Conservation (phyloP, 2,329 filamentous ascomycete species). For the Chrysoporthe austroafricana region DNA sequence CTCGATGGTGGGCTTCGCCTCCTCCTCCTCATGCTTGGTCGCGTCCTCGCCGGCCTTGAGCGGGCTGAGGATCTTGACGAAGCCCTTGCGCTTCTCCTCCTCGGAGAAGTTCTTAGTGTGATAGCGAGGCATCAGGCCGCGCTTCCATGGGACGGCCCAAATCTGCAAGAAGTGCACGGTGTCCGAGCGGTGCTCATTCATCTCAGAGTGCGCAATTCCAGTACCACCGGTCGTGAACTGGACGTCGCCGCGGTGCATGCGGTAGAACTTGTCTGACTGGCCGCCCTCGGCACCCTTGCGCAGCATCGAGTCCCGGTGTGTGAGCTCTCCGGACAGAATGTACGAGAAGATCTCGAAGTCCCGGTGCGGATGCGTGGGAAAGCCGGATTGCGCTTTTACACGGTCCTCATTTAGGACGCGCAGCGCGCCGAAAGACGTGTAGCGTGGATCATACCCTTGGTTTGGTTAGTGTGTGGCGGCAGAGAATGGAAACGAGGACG, state of each 20-base stretch:
- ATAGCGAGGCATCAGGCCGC: constrained; percentile 73
- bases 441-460: constrained; percentile 62
- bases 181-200: constrained; percentile 73
- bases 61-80: constrained; percentile 77
- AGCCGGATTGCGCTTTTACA: constrained; percentile 73
- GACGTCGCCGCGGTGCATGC: constrained; percentile 78
- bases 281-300: constrained; percentile 66
- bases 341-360: constrained; percentile 92
- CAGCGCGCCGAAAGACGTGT: constrained; percentile 73
- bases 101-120: constrained; percentile 76
- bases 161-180: constrained; percentile 88
- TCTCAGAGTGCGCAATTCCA: constrained; percentile 79
- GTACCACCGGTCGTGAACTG: constrained; percentile 91
- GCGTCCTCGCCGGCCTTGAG: constrained; percentile 69
- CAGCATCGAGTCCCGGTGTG: constrained; percentile 85
- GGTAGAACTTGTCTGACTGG: constrained; percentile 66
- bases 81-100: constrained; percentile 69
- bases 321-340: constrained; percentile 82
- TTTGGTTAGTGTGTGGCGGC: neutral
- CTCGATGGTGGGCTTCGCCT: constrained; percentile 62
- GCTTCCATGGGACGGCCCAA: constrained; percentile 80
- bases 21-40: constrained; percentile 64
- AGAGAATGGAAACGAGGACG: neutral
- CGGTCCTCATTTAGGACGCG: constrained; percentile 90
- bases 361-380: constrained; percentile 82